Conservation (phyloP, 2,329 filamentous ascomycete species). For the Colletotrichum sp. region DNA sequence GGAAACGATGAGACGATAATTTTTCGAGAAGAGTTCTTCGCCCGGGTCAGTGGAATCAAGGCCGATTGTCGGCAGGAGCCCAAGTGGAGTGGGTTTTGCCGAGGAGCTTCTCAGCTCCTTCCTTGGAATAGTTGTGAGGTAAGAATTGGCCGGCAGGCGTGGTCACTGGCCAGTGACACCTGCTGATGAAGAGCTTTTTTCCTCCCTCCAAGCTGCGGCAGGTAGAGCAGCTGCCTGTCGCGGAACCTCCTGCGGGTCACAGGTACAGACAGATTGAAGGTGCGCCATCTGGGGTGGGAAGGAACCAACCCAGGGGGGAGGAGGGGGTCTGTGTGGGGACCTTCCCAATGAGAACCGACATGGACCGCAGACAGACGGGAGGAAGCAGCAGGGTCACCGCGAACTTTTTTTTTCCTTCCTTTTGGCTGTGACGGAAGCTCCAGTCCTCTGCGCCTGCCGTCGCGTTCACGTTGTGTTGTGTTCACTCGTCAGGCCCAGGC, state of each 20-base stretch:
- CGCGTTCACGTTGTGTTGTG: neutral
- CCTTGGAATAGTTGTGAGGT: neutral
- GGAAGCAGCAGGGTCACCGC: neutral
- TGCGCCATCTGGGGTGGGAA: neutral
- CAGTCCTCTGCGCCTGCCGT: neutral
- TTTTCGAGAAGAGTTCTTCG: neutral
- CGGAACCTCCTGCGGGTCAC: slow-evolving; percentile 2
- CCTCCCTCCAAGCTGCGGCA: neutral
- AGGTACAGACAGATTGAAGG: neutral
- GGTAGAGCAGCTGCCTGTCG: neutral
- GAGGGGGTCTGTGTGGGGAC: neutral
- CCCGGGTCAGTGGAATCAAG: neutral
- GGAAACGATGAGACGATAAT: neutral
- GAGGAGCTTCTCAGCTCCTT: neutral
- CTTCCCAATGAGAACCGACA: neutral
- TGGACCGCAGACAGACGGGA: neutral
- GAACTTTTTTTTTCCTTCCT: neutral
- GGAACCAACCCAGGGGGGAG: neutral
- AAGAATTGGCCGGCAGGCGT: neutral
- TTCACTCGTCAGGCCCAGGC: neutral
- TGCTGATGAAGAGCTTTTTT: neutral
- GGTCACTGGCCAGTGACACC: neutral
- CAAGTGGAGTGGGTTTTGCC: neutral
- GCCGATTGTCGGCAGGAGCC: neutral
- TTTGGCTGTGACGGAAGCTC: neutral